These are phyloP conservation scores for Phytophthora constricta DNA, from an alignment of 352 stramenopile genomes.

Conservation along the genomic window DNA sequence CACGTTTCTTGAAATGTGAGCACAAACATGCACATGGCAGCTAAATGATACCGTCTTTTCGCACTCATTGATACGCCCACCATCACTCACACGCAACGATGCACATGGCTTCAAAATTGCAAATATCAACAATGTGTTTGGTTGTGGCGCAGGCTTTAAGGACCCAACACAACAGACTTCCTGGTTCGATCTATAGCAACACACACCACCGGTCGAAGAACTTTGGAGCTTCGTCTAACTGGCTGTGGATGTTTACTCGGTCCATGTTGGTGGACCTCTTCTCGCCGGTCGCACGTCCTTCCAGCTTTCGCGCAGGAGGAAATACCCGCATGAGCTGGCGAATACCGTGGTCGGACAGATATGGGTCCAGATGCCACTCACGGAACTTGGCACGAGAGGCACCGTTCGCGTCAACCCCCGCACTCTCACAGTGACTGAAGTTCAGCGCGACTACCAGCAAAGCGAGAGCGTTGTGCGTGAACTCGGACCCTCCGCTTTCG, in stretches of 20 bases:
- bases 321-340: slow-evolving; percentile 59
- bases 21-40: neutral
- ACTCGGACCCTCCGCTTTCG: slow-evolving; percentile 65
- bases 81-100: too few species aligned
- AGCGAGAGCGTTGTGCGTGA: slow-evolving; percentile 54
- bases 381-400: slow-evolving; percentile 39
- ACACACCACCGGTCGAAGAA: slow-evolving; percentile 82
- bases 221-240: slow-evolving; percentile 55
- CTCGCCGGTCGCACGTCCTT: slow-evolving; percentile 56
- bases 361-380: slow-evolving; percentile 74
- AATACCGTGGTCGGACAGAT: slow-evolving; percentile 76
- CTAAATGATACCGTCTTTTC: neutral
- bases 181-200: slow-evolving; percentile 54
- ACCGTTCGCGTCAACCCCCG: slow-evolving; percentile 6
- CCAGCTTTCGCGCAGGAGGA: slow-evolving; percentile 41
- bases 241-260: slow-evolving; percentile 63
- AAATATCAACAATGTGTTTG: too few species aligned
- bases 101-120: too few species aligned
- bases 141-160: neutral
- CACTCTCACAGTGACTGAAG: slow-evolving; percentile 56
- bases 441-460: slow-evolving; percentile 66
- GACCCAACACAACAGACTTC: too few species aligned
- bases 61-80: too few species aligned
- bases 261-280: slow-evolving; percentile 50
- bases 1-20: neutral